Percentiles rank a stretch among this genome's conserved stretches.
Conservation (phyloP, 257 asterid genomes). For the Cordia subcordata region DNA sequence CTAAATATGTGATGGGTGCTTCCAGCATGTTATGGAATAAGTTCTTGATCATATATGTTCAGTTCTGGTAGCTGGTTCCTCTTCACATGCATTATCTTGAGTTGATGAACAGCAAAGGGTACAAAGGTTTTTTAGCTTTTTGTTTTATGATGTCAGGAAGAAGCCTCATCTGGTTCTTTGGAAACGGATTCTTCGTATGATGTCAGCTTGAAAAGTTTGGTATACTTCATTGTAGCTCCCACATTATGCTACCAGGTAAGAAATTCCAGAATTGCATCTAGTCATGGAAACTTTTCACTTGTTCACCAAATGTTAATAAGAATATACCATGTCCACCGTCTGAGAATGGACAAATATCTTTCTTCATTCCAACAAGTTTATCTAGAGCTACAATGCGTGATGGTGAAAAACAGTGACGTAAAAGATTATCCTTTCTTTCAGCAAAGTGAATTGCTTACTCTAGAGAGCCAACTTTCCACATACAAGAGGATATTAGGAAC, state of each 20-base stretch:
- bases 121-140: background rate
- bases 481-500: no score
- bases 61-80: no score
- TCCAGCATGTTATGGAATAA: no score
- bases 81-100: no score
- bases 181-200: slow-evolving; percentile 49
- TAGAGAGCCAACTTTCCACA: no score
- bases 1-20: no score
- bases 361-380: background rate
- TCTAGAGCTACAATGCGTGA: background rate
- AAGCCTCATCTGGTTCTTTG: slow-evolving; percentile 45
- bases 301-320: background rate
- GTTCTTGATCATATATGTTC: no score
- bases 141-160: slow-evolving; percentile 42
- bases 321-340: background rate
- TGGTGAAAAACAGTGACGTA: background rate
- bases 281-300: background rate
- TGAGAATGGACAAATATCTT: background rate
- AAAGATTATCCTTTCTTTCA: no score
- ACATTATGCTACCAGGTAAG: slow-evolving; percentile 95
- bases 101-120: no score
- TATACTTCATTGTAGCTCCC: slow-evolving; percentile 91
- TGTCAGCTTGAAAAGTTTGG: slow-evolving; percentile 71
- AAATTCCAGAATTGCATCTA: slow-evolving; percentile 2
- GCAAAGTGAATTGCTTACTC: no score